These are phyloP conservation scores for Fusarium duplospermum DNA, from an alignment of 2,329 filamentous ascomycete genomes.

Conservation along the genomic window DNA sequence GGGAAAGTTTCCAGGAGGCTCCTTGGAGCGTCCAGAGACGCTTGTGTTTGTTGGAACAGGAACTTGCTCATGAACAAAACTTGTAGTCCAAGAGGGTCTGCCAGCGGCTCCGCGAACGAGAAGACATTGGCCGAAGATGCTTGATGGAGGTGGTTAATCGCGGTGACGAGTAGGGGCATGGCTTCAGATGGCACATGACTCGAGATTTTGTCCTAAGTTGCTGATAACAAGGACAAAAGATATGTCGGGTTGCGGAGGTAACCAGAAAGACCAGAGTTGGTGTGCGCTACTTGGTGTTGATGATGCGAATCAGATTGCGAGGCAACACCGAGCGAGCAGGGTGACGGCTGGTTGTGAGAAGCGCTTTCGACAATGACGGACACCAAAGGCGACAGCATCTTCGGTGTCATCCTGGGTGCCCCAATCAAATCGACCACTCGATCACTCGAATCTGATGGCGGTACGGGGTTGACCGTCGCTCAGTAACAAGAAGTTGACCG, in stretches of 20 bases:
- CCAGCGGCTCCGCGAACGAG: background rate
- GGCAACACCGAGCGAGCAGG: background rate
- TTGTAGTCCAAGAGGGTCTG: background rate
- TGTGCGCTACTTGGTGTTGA: background rate
- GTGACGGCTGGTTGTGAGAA: background rate
- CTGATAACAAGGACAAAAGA: background rate
- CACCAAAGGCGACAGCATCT: background rate
- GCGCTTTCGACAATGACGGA: background rate
- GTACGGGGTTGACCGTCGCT: background rate
- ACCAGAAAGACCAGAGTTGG: background rate
- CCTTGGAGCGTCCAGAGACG: background rate
- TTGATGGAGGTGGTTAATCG: background rate
- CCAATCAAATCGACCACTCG: background rate
- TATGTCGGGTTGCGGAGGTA: background rate
- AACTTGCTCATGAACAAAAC: background rate
- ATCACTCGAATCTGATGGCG: background rate
- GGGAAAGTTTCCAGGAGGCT: background rate
- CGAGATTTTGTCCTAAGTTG: background rate
- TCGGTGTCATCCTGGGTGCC: background rate
- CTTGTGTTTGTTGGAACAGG: background rate
- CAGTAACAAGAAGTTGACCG: background rate
- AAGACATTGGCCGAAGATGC: background rate
- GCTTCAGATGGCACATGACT: background rate
- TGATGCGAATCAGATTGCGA: background rate
- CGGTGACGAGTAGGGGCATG: background rate